phyloP scores from a whole-genome alignment of 495 filamentous ascomycete genomes.

The Podospora pseudocomata region DNA sequence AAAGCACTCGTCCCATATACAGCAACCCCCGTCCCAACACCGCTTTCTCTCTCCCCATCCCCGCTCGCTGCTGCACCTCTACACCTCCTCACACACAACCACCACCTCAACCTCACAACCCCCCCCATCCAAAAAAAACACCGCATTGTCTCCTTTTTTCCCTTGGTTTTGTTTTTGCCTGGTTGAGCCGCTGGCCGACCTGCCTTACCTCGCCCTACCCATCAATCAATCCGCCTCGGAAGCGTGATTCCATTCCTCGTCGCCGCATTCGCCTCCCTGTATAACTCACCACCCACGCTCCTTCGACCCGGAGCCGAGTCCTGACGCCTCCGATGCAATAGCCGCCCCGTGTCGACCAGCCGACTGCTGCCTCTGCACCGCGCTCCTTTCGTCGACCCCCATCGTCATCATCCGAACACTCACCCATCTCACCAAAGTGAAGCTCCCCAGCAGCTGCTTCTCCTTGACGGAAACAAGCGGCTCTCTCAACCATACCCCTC shows the following conservation, averaged over 20 bases:
- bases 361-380: constrained; percentile 28
- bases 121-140: neutral
- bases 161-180: constrained; percentile 12
- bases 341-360: constrained; percentile 27
- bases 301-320: constrained; percentile 15
- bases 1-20: constrained; percentile 20
- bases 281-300: constrained; percentile 17
- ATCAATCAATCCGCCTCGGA: constrained; percentile 1
- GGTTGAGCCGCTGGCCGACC: constrained; percentile 7
- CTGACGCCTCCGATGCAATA: constrained; percentile 38
- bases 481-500: constrained; percentile 9
- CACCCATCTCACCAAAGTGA: neutral
- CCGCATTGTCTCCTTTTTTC: constrained; percentile 10
- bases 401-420: neutral
- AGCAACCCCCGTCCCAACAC: constrained; percentile 10
- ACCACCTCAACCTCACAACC: constrained; percentile 6
- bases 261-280: constrained; percentile 31
- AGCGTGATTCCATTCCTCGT: constrained; percentile 15
- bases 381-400: constrained; percentile 13
- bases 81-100: constrained; percentile 6
- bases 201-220: neutral
- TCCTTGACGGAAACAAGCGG: constrained; percentile 12
- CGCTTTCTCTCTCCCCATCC: constrained; percentile 10
- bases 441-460: constrained; percentile 4
- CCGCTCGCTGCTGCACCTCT: constrained; percentile 13